Base-by-base conservation (phyloP, 495 filamentous ascomycete species). In the Entonaema liquescens region DNA sequence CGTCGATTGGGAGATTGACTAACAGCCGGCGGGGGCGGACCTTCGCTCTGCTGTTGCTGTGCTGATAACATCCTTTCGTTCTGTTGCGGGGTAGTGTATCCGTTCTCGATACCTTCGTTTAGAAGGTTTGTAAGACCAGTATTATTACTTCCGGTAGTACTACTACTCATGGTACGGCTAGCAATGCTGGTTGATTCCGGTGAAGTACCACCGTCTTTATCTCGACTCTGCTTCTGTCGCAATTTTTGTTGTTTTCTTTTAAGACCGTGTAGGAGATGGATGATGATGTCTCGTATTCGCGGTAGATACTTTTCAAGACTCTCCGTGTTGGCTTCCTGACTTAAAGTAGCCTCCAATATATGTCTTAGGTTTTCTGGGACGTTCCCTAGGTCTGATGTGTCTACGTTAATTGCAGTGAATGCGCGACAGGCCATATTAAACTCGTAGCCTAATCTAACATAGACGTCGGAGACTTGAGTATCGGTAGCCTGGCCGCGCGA, bases 351-450 rank as follows among this genome's bases (percentile, higher is more conserved):
- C 80, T 99, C 95, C 35, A 99, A 84, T 57, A 99, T 98, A 28
- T 89, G 88, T 66, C 95, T 90, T 23, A 99, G 79, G 55, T 93
- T 83, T 76, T 99, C 95, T 2, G 95, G 95, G 6, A 99, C 95
- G 74, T 96, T 96, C 53, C 95, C 95, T 15, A 99, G 86, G 79
- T 99, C 95, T 4, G 88, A 85, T 4, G 93, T 97, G 67, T 98
- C 96, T 55, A 99, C 95, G 35, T 95, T 94, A 74, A 99, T 98
- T 40, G 93, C 92, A 75, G 91, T 92, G 79, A 99, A 99, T 52
- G 95, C 94, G 40, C 95, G 91, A 79, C 94, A 98, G 7, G 95
- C 95, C 80, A 98, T 92, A 79, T 99, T 99, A 84, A 99, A 99
- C 79, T 99, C 95, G 78, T 98, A 99, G 13, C 96, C 95, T 60